A percentile compares a stretch with the other conserved stretches of the same genome.
phyloP scores from a whole-genome alignment of 2,329 filamentous ascomycete species.

The Leptographium wingfieldii region DNA sequence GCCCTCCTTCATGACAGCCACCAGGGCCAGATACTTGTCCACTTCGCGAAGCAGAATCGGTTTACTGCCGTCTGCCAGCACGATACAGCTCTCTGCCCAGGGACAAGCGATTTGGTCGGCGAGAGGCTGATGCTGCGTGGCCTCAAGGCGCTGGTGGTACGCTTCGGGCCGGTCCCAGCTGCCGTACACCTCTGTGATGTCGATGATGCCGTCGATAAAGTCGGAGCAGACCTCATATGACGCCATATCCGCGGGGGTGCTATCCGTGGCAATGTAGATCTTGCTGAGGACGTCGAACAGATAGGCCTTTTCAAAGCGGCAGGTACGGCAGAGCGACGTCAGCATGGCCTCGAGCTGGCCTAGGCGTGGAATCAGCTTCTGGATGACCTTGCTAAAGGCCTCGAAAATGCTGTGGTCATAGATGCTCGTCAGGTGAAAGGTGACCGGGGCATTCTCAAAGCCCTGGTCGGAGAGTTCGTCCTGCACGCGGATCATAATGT shows the following conservation, averaged over 20 bases:
- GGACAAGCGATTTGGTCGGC: constrained; percentile 54
- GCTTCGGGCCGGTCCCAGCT: constrained; percentile 49
- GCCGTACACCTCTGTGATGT: constrained; percentile 91
- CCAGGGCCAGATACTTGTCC: constrained; percentile 63
- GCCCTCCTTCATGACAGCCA: constrained; percentile 78
- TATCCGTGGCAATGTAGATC: constrained; percentile 97
- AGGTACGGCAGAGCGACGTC: constrained; percentile 85
- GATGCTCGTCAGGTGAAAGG: constrained; percentile 92
- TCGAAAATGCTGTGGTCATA: constrained; percentile 97
- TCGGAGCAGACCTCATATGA: constrained; percentile 98
- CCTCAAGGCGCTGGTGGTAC: constrained; percentile 44
- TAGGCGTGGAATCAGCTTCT: constrained; percentile 89
- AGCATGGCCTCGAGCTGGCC: constrained; percentile 88
- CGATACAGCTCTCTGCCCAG: constrained; percentile 56
- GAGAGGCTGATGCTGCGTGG: constrained; percentile 46
- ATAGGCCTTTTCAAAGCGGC: constrained; percentile 94
- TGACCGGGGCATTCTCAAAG: constrained; percentile 85
- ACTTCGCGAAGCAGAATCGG: constrained; percentile 59
- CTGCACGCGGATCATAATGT: constrained; percentile 91
- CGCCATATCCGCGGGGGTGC: constrained; percentile 81
- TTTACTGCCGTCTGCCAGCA: constrained; percentile 49
- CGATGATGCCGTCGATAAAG: constrained; percentile 96
- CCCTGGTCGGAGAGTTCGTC: constrained; percentile 90
- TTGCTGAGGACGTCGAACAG: constrained; percentile 96
- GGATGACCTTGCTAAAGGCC: constrained; percentile 95